Percentiles rank a stretch among this genome's conserved stretches.
Conservation (phyloP, 1,139 yeast genomes). For the Suhomyces coccinellae region DNA sequence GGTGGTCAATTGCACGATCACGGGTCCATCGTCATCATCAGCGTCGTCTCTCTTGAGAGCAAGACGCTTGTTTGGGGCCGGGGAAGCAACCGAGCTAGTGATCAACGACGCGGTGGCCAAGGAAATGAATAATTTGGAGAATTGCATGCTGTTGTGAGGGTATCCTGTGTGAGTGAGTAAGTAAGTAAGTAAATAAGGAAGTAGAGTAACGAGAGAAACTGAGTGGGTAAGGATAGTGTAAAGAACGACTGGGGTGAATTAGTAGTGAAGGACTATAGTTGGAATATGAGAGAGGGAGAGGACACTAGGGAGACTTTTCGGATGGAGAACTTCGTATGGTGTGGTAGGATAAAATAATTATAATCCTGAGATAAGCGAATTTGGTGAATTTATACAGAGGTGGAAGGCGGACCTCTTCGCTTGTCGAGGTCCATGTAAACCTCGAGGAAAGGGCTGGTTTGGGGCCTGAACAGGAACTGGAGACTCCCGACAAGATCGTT, state of each 20-base stretch:
- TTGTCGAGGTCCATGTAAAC: background rate
- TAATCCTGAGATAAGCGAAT: background rate
- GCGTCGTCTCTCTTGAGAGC: constrained; percentile 4
- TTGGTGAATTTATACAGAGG: background rate
- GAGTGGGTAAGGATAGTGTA: constrained; percentile 2
- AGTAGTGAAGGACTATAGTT: constrained; percentile 16
- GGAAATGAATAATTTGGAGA: constrained; percentile 30
- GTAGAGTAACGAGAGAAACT: background rate
- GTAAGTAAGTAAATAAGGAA: background rate
- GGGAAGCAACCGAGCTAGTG: constrained; percentile 29
- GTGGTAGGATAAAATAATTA: background rate
- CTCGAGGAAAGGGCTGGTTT: background rate
- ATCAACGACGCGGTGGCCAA: constrained; percentile 26
- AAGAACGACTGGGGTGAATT: constrained; percentile 22
- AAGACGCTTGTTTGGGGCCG: constrained; percentile 20
- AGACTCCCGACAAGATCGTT: background rate
- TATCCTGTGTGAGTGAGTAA: constrained; percentile 13
- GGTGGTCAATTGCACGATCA: constrained; percentile 37
- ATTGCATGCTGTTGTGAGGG: constrained; percentile 28
- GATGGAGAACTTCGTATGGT: constrained; percentile 1
- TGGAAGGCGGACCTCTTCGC: background rate
- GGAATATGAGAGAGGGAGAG: constrained; percentile 13
- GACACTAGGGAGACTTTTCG: constrained; percentile 14
- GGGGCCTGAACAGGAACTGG: background rate
- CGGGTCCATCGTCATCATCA: constrained; percentile 31